Evolutionary conservation across 192 early-diverging fungal species (phyloP), one percentile per base, ranked within the genome.

Genomic region (Gaertneriomyces semiglobifer): DNA sequence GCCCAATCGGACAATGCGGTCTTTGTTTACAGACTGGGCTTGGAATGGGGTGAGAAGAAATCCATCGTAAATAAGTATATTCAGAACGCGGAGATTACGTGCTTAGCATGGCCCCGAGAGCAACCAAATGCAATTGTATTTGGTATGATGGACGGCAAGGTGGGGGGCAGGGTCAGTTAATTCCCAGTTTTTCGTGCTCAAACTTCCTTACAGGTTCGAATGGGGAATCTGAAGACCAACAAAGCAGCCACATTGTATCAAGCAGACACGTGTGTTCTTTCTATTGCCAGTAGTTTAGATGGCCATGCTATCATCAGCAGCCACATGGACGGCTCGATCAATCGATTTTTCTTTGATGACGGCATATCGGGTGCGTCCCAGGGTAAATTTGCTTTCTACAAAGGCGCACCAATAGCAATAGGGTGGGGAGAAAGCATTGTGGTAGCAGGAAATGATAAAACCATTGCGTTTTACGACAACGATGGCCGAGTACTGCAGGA

Each of bases 1-100:
- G 85, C 85, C 1, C 85, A 87, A 60, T 71, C 77, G 11, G 85
- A 87, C 65, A 73, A 75, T 65, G 80, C 80, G 12, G 84, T 87
- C 8, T 87, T 84, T 61, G 84, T 87, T 7, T 87, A 87, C 75
- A 87, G 81, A 53, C 70, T 87, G 11, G 85, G 85, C 5, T 69
- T 84, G 38, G 85, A 87, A 44, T 87, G 85, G 85, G 85, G 85
- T 12, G 85, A 87, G 59, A 87, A 87, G 51, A 87, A 87, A 50
- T 76, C 74, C 16, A 87, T 87, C 53, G 84, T 83, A 70, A 87
- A 87, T 77, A 87, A 87, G 66, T 72, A 86, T 43, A 84, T 87
- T 53, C 85, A 87, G 57, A 74, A 74, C 1, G 78, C 77, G 7
- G 85, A 87, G 42, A 82, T 87, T 63, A 83, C 85, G 3, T 87